Conservation (phyloP, 208 protist species). For the Tritrichomonas foetus region DNA sequence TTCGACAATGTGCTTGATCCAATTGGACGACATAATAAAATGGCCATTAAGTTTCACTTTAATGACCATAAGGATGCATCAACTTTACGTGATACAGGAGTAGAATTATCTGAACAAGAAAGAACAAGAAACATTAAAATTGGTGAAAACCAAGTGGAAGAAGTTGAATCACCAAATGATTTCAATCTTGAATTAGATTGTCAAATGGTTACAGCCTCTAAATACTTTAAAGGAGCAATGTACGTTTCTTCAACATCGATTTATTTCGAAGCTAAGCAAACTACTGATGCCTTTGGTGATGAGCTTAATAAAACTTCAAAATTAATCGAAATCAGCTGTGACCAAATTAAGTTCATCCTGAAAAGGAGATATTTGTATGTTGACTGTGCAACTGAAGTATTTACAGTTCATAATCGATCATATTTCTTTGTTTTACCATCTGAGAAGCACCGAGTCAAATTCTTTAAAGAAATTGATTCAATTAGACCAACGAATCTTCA, state of each 20-base stretch:
- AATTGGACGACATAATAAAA: neutral
- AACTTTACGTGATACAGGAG: neutral
- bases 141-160: neutral
- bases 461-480: neutral
- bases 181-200: neutral
- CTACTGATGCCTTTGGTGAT: neutral
- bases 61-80: neutral
- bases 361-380: neutral
- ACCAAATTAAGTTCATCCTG: neutral
- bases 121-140: no score
- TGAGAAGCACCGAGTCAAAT: neutral
- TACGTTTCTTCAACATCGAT: neutral
- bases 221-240: neutral
- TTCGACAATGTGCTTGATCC: neutral
- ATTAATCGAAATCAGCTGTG: neutral
- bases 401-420: neutral
- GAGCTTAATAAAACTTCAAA: neutral
- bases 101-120: no score
- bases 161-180: neutral
- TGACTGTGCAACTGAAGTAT: neutral
- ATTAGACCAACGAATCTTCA: neutral
- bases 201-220: neutral
- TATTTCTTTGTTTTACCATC: neutral
- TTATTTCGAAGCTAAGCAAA: neutral
- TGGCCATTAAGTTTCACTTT: neutral